A percentile compares a stretch with the other conserved stretches of the same genome.
Conservation (phyloP, 1,284 basidiomycete genomes). For the Athelia psychrophila region DNA sequence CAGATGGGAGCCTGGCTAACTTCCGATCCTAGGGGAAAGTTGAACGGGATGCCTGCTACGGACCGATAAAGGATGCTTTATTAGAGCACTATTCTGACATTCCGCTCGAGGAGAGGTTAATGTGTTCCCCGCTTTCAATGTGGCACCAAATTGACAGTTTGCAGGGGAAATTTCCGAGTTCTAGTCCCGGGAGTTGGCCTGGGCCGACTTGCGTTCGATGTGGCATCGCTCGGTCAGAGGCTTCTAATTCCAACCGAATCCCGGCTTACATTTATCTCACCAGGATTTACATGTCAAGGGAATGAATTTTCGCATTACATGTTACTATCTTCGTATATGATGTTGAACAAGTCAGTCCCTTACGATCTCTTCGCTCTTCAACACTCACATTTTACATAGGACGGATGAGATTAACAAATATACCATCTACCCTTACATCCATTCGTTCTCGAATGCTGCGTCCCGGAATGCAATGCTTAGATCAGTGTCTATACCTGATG, state of each 20-base stretch:
- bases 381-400: conserved; percentile 32
- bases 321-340: conserved; percentile 81
- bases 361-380: background rate
- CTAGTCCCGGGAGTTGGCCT: conserved; percentile 89
- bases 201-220: conserved; percentile 83
- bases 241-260: background rate
- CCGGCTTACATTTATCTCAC: conserved; percentile 3
- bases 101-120: conserved; percentile 50
- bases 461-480: conserved; percentile 63
- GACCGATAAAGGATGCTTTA: conserved; percentile 77
- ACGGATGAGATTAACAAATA: conserved; percentile 67
- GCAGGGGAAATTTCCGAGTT: conserved; percentile 61
- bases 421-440: conserved; percentile 84
- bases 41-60: conserved; percentile 79
- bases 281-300: conserved; percentile 85
- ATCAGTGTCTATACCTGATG: conserved; percentile 76
- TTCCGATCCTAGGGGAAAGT: conserved; percentile 51
- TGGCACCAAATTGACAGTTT: conserved; percentile 5
- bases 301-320: conserved; percentile 96
- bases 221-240: conserved; percentile 72
- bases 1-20: conserved; percentile 1
- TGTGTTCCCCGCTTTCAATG: background rate
- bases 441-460: conserved; percentile 83
- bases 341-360: conserved; percentile 66
- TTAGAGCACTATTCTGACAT: conserved; percentile 59